Percentiles rank a stretch among this genome's conserved stretches.
phyloP scores from a whole-genome alignment of 2,329 filamentous ascomycete species.

The Davidsoniella australis region DNA sequence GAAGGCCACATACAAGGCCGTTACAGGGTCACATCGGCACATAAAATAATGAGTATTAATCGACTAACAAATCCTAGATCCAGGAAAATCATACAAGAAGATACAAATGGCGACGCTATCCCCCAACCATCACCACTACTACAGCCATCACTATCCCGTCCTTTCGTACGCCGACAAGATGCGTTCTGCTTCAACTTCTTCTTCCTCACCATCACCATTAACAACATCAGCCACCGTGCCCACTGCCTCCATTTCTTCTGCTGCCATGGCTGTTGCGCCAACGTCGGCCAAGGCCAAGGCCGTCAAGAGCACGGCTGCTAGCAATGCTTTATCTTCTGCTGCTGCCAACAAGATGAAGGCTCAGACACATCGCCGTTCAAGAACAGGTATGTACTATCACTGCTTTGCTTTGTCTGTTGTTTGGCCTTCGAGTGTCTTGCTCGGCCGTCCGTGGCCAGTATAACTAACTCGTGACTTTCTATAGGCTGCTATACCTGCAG shows the following conservation, averaged over 20 bases:
- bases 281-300: slow-evolving; percentile 33
- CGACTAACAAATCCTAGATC: background rate
- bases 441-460: background rate
- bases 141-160: slow-evolving; percentile 20
- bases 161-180: slow-evolving; percentile 30
- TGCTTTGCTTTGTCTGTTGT: slow-evolving; percentile 25
- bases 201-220: slow-evolving; percentile 13
- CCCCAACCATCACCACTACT: slow-evolving; percentile 39
- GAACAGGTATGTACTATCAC: slow-evolving; percentile 45
- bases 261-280: slow-evolving; percentile 47
- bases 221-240: slow-evolving; percentile 36
- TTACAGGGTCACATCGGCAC: too few relatives aligned
- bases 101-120: slow-evolving; percentile 51
- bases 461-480: slow-evolving; percentile 8
- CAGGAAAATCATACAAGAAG: slow-evolving; percentile 15
- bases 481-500: slow-evolving; percentile 53
- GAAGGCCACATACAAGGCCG: too few relatives aligned
- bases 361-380: slow-evolving; percentile 86
- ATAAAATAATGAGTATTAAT: too few relatives aligned
- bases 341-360: slow-evolving; percentile 46
- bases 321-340: slow-evolving; percentile 14
- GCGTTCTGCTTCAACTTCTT: slow-evolving; percentile 8
- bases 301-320: slow-evolving; percentile 32
- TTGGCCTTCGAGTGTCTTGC: background rate
- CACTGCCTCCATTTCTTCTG: slow-evolving; percentile 39